Conservation (phyloP, 2,329 filamentous ascomycete species). For the Exophiala lecanii-corni region DNA sequence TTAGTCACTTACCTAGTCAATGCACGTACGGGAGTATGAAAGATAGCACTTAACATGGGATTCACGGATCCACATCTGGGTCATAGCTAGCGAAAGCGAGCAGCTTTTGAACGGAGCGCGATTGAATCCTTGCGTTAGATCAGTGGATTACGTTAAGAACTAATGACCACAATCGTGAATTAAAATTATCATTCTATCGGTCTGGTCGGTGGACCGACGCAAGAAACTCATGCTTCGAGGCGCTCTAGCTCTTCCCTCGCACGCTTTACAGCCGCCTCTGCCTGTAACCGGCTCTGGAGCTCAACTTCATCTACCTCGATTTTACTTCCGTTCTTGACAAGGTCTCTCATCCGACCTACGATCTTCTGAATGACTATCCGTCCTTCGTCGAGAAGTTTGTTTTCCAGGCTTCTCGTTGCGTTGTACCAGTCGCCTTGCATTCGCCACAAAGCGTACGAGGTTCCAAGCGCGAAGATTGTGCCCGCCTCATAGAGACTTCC, state of each 20-base stretch:
- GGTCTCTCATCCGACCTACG: conserved; percentile 45
- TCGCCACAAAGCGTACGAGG: conserved; percentile 53
- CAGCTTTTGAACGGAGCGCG: too few species aligned
- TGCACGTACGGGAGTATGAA: too few species aligned
- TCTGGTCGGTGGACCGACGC: too few species aligned
- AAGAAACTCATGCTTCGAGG: too few species aligned
- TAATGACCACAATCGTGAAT: too few species aligned
- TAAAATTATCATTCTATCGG: too few species aligned
- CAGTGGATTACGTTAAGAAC: too few species aligned
- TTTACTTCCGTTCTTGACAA: conserved; percentile 44
- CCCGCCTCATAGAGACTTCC: conserved; percentile 54
- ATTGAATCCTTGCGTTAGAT: too few species aligned
- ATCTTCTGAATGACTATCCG: conserved; percentile 51
- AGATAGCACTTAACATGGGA: too few species aligned
- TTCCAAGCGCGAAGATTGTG: conserved; percentile 54
- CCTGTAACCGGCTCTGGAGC: conserved; percentile 32
- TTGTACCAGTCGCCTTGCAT: conserved; percentile 57
- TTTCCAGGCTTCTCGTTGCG: conserved; percentile 49
- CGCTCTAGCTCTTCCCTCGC: conserved; percentile 43
- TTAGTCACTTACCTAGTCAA: too few species aligned
- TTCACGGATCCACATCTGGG: too few species aligned
- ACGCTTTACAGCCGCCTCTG: conserved; percentile 42
- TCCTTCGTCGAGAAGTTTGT: conserved; percentile 53
- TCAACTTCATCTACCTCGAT: conserved; percentile 33
- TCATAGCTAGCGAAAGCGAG: too few species aligned